Percentiles rank a stretch among this genome's conserved stretches.
Evolutionary conservation across 2,329 filamentous ascomycete species (phyloP).

Genomic region (Berkeleyomyces basicola): DNA sequence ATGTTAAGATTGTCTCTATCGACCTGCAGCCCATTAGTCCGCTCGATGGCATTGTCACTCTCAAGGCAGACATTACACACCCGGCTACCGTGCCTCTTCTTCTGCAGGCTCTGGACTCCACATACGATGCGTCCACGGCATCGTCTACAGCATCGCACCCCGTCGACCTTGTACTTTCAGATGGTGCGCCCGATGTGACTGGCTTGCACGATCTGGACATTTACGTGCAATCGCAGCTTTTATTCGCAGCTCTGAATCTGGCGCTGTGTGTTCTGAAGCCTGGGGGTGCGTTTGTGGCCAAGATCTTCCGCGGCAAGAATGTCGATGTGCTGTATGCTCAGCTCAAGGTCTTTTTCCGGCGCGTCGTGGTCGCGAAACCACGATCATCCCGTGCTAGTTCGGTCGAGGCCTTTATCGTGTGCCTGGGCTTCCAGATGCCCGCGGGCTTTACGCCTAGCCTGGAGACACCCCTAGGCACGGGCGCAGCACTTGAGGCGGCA

Average conservation of each 20-base stretch:
- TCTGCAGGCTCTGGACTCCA: constrained; percentile 65
- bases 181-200: constrained; percentile 91
- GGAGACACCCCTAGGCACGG: constrained; percentile 56
- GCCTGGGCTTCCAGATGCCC: constrained; percentile 73
- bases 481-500: constrained; percentile 22
- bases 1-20: constrained; percentile 72
- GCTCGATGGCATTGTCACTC: constrained; percentile 75
- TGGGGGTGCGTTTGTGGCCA: constrained; percentile 91
- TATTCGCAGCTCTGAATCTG: constrained; percentile 86
- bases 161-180: constrained; percentile 86
- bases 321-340: constrained; percentile 94
- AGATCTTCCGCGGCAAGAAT: constrained; percentile 89
- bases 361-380: constrained; percentile 83
- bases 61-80: constrained; percentile 94
- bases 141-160: constrained; percentile 47
- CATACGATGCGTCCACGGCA: constrained; percentile 31
- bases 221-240: constrained; percentile 88
- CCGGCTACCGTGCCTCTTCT: constrained; percentile 85
- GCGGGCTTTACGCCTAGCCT: constrained; percentile 58
- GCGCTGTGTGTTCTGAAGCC: constrained; percentile 83
- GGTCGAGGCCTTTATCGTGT: constrained; percentile 93
- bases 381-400: constrained; percentile 89
- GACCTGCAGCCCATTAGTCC: constrained; percentile 93
- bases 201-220: constrained; percentile 95
- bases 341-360: constrained; percentile 73